Conservation (phyloP, 345 rosid species). For the Populus alba region DNA sequence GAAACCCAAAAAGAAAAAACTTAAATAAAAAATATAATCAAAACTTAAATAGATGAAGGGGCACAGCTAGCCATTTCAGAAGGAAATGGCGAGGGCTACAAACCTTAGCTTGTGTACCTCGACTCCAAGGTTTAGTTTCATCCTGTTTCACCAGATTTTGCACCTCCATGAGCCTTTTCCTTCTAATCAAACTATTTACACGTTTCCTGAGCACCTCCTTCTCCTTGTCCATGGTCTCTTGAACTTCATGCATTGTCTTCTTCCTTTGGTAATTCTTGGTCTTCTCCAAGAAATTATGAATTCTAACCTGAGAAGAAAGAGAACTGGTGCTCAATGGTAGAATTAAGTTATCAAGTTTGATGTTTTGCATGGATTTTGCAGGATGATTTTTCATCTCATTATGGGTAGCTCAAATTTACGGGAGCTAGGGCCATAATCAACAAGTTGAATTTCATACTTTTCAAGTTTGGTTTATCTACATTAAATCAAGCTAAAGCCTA, state of each 20-base stretch:
- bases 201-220: constrained; percentile 65
- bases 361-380: background rate
- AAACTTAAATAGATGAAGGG: background rate
- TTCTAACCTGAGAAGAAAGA: constrained; percentile 56
- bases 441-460: background rate
- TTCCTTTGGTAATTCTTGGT: constrained; percentile 47
- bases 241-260: constrained; percentile 40
- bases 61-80: constrained; percentile 1
- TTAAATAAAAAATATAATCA: background rate
- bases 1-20: no score
- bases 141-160: constrained; percentile 65
- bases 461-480: background rate
- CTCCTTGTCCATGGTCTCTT: constrained; percentile 50
- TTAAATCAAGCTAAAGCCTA: background rate
- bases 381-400: background rate
- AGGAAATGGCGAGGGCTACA: constrained; percentile 12
- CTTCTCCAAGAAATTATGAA: constrained; percentile 76
- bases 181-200: constrained; percentile 67
- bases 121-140: constrained; percentile 75
- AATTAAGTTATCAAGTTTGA: background rate
- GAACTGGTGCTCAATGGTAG: background rate
- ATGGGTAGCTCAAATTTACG: background rate
- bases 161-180: constrained; percentile 63
- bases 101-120: constrained; percentile 89
- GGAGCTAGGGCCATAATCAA: no score